Base-by-base conservation (phyloP, 352 stramenopile species). In the Pythium chondricola region DNA sequence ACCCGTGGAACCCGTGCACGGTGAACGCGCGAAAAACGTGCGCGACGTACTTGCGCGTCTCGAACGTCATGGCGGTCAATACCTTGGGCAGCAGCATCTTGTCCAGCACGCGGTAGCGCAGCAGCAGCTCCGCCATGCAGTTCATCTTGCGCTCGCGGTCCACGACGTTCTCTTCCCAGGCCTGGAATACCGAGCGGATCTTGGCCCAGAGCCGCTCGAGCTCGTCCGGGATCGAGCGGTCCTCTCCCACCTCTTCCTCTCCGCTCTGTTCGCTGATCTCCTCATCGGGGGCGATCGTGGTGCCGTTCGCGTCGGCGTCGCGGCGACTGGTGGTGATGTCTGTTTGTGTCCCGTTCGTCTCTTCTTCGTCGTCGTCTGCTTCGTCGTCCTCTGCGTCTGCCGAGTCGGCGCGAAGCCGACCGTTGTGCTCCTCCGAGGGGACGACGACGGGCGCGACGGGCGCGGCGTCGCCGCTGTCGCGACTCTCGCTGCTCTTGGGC, bases 141-240 rank as follows among this genome's bases (percentile, higher is more conserved):
- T 85, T 67, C 76, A 88, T 88, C 63, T 87, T 86, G 61, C 76
- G 78, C 56, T 85, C 72, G 39, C 74, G 71, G 17, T 87, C 79
- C 22, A 66, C 61, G 37, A 80, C 64, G 25, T 84, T 71, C 38
- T 87, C 79, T 52, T 87, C 74, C 76, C 75, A 90, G 43, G 68
- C 67, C 38, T 90, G 76, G 48, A 90, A 90, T 8, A 88, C 58
- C 22, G 71, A 66, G 32, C 75, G 78, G 43, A 90, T 86, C 56
- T 83, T 85, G 35, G 70, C 57, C 78, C 78, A 90, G 31, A 79
- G 69, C 37, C 69, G 69, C 58, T 90, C 78, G 17, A 90, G 64
- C 43, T 90, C 73, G 5, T 79, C 73, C 1, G 78, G 67, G n/a
- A 90, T 71, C 3, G 75, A 86, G 51, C 77, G 75, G n/a, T n/a